phyloP scores from a whole-genome alignment of 345 rosid genomes.

The Excoecaria cochinchinensis region DNA sequence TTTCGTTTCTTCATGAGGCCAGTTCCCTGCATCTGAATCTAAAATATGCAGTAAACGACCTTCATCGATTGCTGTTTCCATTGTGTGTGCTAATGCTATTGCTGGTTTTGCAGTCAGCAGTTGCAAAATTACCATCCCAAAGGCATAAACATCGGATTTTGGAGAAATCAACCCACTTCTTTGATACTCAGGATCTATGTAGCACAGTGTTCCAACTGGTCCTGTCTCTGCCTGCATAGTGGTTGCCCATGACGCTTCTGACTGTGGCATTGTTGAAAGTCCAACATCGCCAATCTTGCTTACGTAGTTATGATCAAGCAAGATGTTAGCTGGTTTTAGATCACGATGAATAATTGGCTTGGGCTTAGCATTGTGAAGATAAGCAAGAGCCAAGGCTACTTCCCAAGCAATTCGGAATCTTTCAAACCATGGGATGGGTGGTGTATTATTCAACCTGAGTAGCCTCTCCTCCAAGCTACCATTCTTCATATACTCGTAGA shows the following conservation, averaged over 20 bases:
- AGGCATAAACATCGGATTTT: conserved; percentile 78
- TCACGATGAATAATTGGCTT: conserved; percentile 80
- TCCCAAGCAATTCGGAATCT: conserved; percentile 84
- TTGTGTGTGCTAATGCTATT: conserved; percentile 55
- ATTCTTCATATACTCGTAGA: conserved; percentile 84
- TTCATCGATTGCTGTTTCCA: conserved; percentile 60
- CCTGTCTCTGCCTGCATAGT: conserved; percentile 51
- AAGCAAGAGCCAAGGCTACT: conserved; percentile 77
- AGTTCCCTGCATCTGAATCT: conserved; percentile 67
- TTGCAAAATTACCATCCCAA: conserved; percentile 79
- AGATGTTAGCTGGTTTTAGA: conserved; percentile 84
- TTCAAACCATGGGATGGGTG: conserved; percentile 76
- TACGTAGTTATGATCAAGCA: conserved; percentile 70
- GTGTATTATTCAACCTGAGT: conserved; percentile 39
- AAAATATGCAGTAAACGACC: conserved; percentile 44
- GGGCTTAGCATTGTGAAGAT: conserved; percentile 79
- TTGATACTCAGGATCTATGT: conserved; percentile 91
- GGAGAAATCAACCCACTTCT: conserved; percentile 72
- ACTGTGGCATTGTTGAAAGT: conserved; percentile 57
- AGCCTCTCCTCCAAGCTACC: conserved; percentile 82
- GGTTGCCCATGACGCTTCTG: conserved; percentile 34
- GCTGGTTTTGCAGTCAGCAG: conserved; percentile 77
- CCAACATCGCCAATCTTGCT: conserved; percentile 98
- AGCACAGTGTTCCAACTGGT: conserved; percentile 78
- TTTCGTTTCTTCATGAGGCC: conserved; percentile 74